Base-by-base conservation (phyloP, 2,329 filamentous ascomycete genomes). In the Diaporthe sp. region DNA sequence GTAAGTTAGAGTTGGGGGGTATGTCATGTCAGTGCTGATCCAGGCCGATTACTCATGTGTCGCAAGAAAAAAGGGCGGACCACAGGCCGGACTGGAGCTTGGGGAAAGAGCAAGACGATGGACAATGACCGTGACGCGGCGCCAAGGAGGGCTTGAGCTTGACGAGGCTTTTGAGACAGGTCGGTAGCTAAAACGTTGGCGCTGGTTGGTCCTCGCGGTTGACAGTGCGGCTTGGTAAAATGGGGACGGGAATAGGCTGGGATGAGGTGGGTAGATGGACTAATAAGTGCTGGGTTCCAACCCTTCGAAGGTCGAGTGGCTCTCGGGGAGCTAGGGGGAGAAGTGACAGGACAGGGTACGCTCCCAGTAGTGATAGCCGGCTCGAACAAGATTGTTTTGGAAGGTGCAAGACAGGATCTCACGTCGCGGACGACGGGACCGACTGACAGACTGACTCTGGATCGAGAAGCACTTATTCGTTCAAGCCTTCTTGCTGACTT, bases 121-220 rank as follows among this genome's bases (percentile, higher is more conserved):
- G 39, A 34, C 37, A 34, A 73, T 28, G 71, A 4, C 34, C 37
- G n/a, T 73, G 58, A 57, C 71, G 71, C 71, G 71, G 71, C 58
- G 71, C 71, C 71, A 73, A 73, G 71, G 17, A 49, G 44, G 71
- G 71, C 71, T 55, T 49, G 47, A 53, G 44, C 47, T 60, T 65
- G 57, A 53, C 71, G 58, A 55, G 71, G 39, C 47, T 63, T 49
- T 65, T 60, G 71, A 72, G 57, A 63, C 55, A 53, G 60, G 57
- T 73, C 58, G 58, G 71, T 47, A 65, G 58, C 71, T 65, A 73
- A 65, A 73, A 73, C 71, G 55, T 47, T 73, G 58, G 71, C 71
- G 44, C 58, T 55, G 71, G 71, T 57, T 63, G 58, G 61, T 42
- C 22, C 42, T 65, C 25, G 47, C 49, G 58, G 49, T 72, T 55